Conservation (phyloP, 2,329 filamentous ascomycete species). For the Niveomyces coronatus region DNA sequence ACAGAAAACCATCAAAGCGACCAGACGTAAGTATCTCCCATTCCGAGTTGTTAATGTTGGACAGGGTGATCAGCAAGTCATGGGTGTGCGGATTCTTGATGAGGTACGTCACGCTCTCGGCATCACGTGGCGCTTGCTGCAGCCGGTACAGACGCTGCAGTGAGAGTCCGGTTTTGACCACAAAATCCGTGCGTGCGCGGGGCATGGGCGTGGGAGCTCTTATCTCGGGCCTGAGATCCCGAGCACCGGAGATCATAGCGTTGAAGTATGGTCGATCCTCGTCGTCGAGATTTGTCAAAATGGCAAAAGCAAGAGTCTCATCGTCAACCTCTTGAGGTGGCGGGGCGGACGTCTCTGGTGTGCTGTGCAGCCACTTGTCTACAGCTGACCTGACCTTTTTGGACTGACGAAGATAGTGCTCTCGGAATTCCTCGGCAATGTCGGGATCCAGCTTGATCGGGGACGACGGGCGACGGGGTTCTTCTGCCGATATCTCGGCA, state of each 20-base stretch:
- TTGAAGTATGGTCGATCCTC: conserved; percentile 75
- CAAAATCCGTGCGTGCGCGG: conserved; percentile 58
- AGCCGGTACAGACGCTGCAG: conserved; percentile 81
- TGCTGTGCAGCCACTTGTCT: conserved; percentile 78
- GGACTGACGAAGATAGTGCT: conserved; percentile 84
- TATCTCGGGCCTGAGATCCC: conserved; percentile 42
- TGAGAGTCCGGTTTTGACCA: conserved; percentile 65
- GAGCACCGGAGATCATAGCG: conserved; percentile 57
- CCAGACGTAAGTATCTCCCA: conserved; percentile 95
- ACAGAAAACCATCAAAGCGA: conserved; percentile 90
- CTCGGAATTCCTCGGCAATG: conserved; percentile 84
- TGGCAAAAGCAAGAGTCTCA: conserved; percentile 86
- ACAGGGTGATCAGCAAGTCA: conserved; percentile 75
- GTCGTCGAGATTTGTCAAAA: conserved; percentile 73
- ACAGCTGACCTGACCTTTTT: conserved; percentile 89
- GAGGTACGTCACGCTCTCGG: conserved; percentile 77
- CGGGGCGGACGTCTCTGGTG: conserved; percentile 61
- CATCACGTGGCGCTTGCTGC: conserved; percentile 62
- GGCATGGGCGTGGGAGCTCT: conserved; percentile 61
- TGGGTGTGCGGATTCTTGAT: conserved; percentile 75
- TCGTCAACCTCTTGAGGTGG: conserved; percentile 87
- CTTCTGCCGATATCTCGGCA: conserved; percentile 50
- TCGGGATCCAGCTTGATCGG: conserved; percentile 78
- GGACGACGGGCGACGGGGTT: conserved; percentile 45
- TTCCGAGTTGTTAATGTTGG: conserved; percentile 81